Evolutionary conservation across 176 grass and related monocot species (phyloP).

Genomic region (Oryza nivara): DNA sequence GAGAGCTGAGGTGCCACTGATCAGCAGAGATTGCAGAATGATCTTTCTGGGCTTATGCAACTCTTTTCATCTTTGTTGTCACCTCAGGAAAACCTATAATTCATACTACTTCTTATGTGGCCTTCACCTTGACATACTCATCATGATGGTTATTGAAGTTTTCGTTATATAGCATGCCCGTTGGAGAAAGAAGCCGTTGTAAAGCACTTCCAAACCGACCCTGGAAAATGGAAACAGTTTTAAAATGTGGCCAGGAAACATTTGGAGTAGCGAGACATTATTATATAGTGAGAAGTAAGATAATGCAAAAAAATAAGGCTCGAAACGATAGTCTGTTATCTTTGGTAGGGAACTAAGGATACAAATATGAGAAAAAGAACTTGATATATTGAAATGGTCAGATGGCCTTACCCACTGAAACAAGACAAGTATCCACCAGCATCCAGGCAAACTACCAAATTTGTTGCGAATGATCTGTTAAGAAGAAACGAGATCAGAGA

Average conservation of each 20-base stretch:
- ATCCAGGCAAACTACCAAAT: constrained; percentile 63
- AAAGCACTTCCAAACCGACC: constrained; percentile 73
- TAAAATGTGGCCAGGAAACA: background rate
- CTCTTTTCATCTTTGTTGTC: background rate
- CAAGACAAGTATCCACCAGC: constrained; percentile 91
- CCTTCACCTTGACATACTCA: constrained; percentile 55
- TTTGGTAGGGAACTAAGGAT: background rate
- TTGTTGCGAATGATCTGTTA: constrained; percentile 57
- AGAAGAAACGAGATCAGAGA: constrained; percentile 24
- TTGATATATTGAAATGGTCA: constrained; percentile 12
- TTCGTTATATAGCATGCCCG: constrained; percentile 71
- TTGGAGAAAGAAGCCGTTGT: constrained; percentile 69
- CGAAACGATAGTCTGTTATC: background rate
- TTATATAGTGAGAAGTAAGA: background rate
- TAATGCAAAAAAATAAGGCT: background rate
- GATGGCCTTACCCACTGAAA: constrained; percentile 87
- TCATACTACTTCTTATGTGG: constrained; percentile 41
- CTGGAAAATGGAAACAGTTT: constrained; percentile 39
- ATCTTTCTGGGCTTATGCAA: background rate
- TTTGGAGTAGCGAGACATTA: constrained; percentile 7
- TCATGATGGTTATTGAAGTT: constrained; percentile 56
- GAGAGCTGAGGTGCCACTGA: background rate
- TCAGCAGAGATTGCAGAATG: background rate
- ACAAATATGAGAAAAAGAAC: background rate
- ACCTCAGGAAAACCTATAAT: no score